Base-by-base conservation (phyloP, 2,329 filamentous ascomycete species). In the Neofusicoccum kwambonambiense region DNA sequence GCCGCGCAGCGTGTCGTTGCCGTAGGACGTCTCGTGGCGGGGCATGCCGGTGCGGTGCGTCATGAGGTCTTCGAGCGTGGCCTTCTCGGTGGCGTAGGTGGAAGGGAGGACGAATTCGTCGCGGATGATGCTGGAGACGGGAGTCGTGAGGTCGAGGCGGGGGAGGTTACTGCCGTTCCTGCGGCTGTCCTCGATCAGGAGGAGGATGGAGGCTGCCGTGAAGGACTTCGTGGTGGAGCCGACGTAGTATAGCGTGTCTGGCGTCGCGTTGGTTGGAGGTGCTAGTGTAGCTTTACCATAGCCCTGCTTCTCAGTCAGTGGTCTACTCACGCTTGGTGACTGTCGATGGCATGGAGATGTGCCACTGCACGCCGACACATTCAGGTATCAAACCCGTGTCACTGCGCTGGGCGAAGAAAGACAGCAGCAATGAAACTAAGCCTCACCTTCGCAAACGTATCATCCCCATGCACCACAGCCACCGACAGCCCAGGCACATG, bases 401-500 rank as follows among this genome's bases (percentile, higher is more conserved):
- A 22, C 22, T 22, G 22, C 22, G 0, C 22, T 17, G 3, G 11
- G 8, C 56, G 3, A 34, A 11, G 0, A 31, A 1, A 5, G 7
- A 12, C 15, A 31, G 27, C 27, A 31, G 27, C 6, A 31, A 31
- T 7, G 22, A 35, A 7, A 9, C 19, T 6, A 44, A 9, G 3
- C 35, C 45, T 31, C 8, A 64, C 77, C 80, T 81, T 66, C 67
- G 74, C 66, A 42, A 65, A 80, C 6, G 76, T 79, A 3, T 78
- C 67, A 12, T 82, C 74, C 2, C 79, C 79, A 65, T 84, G 79
- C 13, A 84, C 72, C 22, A 86, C 76, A 0, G 79, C 81, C 19
- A 86, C 75, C 1, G 83, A 76, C 5, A 85, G 62, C 0, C 82
- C 84, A 1, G 83, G 83, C 7, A 84, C 79, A 61, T 82, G 78